These are phyloP conservation scores for Yamadazyma paraphyllophila DNA, from an alignment of 805 yeast genomes.

Conservation along the genomic window DNA sequence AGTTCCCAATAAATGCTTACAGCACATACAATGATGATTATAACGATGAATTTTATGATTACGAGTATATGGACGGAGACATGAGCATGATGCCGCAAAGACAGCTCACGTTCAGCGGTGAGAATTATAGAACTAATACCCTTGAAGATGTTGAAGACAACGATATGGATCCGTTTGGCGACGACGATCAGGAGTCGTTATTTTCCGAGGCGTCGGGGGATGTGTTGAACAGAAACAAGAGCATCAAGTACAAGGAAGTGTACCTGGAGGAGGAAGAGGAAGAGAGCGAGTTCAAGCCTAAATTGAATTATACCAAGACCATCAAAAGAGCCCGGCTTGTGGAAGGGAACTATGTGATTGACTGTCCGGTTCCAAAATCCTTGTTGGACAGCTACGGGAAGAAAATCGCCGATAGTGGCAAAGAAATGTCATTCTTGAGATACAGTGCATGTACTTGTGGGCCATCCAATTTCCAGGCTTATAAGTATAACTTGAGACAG, in stretches of 20 bases:
- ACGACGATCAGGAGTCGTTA: slow-evolving; percentile 27
- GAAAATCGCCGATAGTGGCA: slow-evolving; percentile 33
- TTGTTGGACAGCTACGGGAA: slow-evolving; percentile 36
- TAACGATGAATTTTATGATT: slow-evolving; percentile 10
- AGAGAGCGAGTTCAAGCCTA: slow-evolving; percentile 39
- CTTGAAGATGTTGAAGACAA: slow-evolving; percentile 38
- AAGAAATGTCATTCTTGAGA: slow-evolving; percentile 82
- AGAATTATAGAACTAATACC: slow-evolving; percentile 39
- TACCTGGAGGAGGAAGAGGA: slow-evolving; percentile 17
- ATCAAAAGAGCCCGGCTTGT: slow-evolving; percentile 42
- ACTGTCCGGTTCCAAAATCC: slow-evolving; percentile 41
- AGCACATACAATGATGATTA: slow-evolving; percentile 17
- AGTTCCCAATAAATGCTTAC: slow-evolving; percentile 30
- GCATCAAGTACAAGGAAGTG: slow-evolving; percentile 8
- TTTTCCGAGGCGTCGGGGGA: slow-evolving; percentile 40
- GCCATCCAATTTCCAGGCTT: slow-evolving; percentile 62
- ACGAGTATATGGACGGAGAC: slow-evolving; percentile 4
- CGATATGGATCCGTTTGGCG: slow-evolving; percentile 41
- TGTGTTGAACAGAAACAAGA: slow-evolving; percentile 16
- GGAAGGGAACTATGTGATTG: slow-evolving; percentile 44
- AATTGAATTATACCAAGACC: slow-evolving; percentile 42
- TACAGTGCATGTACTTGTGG: slow-evolving; percentile 94
- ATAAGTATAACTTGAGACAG: slow-evolving; percentile 80
- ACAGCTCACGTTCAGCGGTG: slow-evolving; percentile 29
- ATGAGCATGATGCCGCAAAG: slow-evolving; percentile 4